Conservation (phyloP, 306 rosid species). For the Prunus armeniaca region DNA sequence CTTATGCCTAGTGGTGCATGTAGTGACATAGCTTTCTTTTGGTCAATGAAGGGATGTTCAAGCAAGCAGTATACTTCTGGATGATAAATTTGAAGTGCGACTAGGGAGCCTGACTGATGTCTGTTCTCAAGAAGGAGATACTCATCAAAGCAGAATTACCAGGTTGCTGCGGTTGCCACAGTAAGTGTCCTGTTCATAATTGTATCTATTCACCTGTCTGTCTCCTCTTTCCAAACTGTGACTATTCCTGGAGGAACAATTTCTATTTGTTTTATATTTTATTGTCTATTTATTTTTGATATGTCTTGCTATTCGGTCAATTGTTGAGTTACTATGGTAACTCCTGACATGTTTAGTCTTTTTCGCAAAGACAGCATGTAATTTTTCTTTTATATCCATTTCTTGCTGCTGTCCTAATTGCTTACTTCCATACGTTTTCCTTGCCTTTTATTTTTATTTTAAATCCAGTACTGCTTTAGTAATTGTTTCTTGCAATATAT, state of each 20-base stretch:
- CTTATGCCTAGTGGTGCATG: neutral
- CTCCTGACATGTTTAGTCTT: neutral
- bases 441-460: neutral
- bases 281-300: neutral
- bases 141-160: constrained; percentile 75
- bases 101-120: constrained; percentile 84
- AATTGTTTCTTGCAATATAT: neutral
- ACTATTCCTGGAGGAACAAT: neutral
- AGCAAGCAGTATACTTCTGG: constrained; percentile 94
- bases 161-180: constrained; percentile 69
- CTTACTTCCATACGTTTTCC: neutral
- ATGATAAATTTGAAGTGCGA: constrained; percentile 93
- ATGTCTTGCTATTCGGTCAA: neutral
- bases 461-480: neutral
- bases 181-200: constrained; percentile 35
- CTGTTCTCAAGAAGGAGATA: constrained; percentile 79
- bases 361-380: neutral
- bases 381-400: neutral
- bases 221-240: neutral
- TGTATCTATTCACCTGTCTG: neutral
- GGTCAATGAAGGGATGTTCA: constrained; percentile 70
- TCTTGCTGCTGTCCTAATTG: neutral
- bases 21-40: constrained; percentile 35
- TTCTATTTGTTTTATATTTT: neutral
- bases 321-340: constrained; percentile 1